These are phyloP conservation scores for Petunia secreta DNA, from an alignment of 257 asterid species.

Conservation along the genomic window DNA sequence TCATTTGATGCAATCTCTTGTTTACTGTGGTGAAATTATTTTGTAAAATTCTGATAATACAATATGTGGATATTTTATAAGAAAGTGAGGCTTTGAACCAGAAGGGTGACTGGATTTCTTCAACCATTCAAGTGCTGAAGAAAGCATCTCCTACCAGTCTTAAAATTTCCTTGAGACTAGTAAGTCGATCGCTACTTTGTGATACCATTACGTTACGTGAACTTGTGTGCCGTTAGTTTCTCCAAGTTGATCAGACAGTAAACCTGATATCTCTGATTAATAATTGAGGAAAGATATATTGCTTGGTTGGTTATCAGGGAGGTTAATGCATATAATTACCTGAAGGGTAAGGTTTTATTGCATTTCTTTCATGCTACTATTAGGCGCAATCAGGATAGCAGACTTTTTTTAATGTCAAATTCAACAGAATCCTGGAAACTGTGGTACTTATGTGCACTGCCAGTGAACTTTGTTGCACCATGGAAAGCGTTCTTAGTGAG, in stretches of 20 bases:
- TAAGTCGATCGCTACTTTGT: constrained; percentile 28
- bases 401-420: background rate
- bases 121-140: constrained; percentile 65
- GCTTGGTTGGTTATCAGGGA: background rate
- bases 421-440: background rate
- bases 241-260: background rate
- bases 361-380: background rate
- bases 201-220: background rate
- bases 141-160: constrained; percentile 93
- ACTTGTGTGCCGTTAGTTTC: background rate
- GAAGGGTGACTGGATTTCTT: constrained; percentile 73
- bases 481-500: background rate
- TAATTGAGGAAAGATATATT: background rate
- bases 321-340: background rate
- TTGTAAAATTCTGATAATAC: background rate
- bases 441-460: background rate
- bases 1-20: background rate
- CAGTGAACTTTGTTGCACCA: background rate
- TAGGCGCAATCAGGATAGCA: background rate
- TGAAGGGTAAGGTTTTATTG: background rate
- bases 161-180: constrained; percentile 87
- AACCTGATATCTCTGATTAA: background rate
- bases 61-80: constrained; percentile 38
- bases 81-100: constrained; percentile 51
- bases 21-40: background rate